Evolutionary conservation across 2,329 filamentous ascomycete species (phyloP).

Genomic region (Alternaria triticimaculans): DNA sequence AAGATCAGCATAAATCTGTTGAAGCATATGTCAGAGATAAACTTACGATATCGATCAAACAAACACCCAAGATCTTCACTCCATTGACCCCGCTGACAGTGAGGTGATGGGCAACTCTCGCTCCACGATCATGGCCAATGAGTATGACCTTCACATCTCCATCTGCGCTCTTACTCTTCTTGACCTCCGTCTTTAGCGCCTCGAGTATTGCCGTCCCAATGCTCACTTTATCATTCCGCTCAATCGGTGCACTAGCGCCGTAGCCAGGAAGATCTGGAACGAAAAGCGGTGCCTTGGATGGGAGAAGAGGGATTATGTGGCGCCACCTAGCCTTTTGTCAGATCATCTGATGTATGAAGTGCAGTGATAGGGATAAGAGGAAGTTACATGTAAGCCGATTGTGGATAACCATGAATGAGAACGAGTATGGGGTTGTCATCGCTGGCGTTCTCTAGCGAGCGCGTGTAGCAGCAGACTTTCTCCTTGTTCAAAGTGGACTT

Average conservation of each 20-base stretch:
- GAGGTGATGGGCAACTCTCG: slow-evolving; percentile 62
- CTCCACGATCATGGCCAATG: slow-evolving; percentile 65
- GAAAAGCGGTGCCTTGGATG: slow-evolving; percentile 35
- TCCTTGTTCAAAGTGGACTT: slow-evolving; percentile 36
- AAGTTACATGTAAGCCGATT: slow-evolving; percentile 37
- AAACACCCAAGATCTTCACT: slow-evolving; percentile 46
- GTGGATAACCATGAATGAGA: slow-evolving; percentile 43
- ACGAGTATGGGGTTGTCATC: slow-evolving; percentile 40
- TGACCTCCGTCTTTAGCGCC: slow-evolving; percentile 32
- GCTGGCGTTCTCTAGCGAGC: slow-evolving; percentile 27
- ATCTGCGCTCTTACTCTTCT: slow-evolving; percentile 11
- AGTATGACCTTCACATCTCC: slow-evolving; percentile 41
- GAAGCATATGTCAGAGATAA: too few species aligned
- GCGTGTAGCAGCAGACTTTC: slow-evolving; percentile 36
- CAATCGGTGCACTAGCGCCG: slow-evolving; percentile 34
- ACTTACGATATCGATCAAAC: slow-evolving; percentile 41
- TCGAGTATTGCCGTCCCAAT: slow-evolving; percentile 34
- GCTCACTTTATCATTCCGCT: slow-evolving; percentile 37
- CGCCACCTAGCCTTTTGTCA: slow-evolving; percentile 32
- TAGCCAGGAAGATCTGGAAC: slow-evolving; percentile 44
- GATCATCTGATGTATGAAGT: fast-evolving
- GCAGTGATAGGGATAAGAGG: neutral
- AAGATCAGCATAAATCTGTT: neutral
- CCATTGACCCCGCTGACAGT: slow-evolving; percentile 56
- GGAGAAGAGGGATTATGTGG: slow-evolving; percentile 41